Evolutionary conservation across 768 basidiomycete species (phyloP).

Genomic region (Roridomyces roridus): DNA sequence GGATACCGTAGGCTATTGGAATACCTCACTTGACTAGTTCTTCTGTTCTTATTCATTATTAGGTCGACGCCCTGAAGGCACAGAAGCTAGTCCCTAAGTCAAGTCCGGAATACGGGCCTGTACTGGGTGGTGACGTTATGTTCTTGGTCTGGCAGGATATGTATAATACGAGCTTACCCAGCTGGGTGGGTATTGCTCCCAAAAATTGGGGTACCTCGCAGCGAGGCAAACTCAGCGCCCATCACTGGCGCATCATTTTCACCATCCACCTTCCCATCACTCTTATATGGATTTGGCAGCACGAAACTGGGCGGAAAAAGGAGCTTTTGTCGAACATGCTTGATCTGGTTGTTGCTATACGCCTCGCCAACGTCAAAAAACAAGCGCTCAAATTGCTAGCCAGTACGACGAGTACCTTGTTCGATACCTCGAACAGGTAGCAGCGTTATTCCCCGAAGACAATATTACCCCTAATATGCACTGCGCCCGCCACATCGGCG

Average conservation of each 20-base stretch:
- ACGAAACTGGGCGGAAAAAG: constrained; percentile 15
- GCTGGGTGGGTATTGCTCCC: constrained; percentile 28
- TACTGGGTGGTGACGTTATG: constrained; percentile 24
- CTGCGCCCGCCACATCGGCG: constrained; percentile 35
- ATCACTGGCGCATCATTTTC: constrained; percentile 41
- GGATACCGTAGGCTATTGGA: too few relatives aligned
- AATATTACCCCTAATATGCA: constrained; percentile 38
- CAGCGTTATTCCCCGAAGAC: constrained; percentile 29
- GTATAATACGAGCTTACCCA: constrained; percentile 30
- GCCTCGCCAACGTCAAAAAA: constrained; percentile 25
- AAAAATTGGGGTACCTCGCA: constrained; percentile 28
- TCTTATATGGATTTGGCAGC: constrained; percentile 41
- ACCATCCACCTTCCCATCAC: constrained; percentile 40
- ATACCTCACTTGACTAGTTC: too few relatives aligned
- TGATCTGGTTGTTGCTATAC: constrained; percentile 32
- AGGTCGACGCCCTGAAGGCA: too few relatives aligned
- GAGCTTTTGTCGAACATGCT: constrained; percentile 37
- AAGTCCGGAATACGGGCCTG: constrained; percentile 4
- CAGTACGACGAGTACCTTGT: constrained; percentile 17
- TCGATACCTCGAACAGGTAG: constrained; percentile 27
- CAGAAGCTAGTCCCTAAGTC: not conserved
- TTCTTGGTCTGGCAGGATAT: constrained; percentile 22
- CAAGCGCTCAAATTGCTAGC: constrained; percentile 7
- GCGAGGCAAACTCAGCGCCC: constrained; percentile 38
- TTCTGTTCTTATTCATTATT: too few relatives aligned